Percentiles rank a stretch among this genome's conserved stretches.
phyloP scores from a whole-genome alignment of 2,329 filamentous ascomycete genomes.

The Hypoxylon sp. region DNA sequence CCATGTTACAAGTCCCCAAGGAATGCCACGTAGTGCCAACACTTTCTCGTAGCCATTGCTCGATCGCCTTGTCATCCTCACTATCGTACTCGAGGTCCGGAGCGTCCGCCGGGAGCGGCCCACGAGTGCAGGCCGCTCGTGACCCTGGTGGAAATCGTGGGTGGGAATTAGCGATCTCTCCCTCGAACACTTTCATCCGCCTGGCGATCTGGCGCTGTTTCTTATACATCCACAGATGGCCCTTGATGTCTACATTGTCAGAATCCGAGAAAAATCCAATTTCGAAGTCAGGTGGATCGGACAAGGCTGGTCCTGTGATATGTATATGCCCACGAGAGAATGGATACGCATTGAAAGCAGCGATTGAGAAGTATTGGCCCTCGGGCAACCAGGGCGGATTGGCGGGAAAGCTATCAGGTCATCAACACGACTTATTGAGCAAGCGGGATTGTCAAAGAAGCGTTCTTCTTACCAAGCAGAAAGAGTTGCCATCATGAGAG shows the following conservation, averaged over 20 bases:
- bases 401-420: constrained; percentile 58
- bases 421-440: background rate
- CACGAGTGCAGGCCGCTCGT: constrained; percentile 52
- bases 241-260: constrained; percentile 67
- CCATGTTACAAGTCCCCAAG: constrained; percentile 64
- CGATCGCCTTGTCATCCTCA: constrained; percentile 65
- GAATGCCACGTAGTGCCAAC: constrained; percentile 57
- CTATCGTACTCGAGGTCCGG: constrained; percentile 62
- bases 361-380: constrained; percentile 67
- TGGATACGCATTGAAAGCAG: constrained; percentile 71
- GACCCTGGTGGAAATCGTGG: constrained; percentile 62
- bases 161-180: constrained; percentile 61
- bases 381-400: constrained; percentile 57
- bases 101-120: constrained; percentile 39
- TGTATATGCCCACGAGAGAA: constrained; percentile 74
- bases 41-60: constrained; percentile 57
- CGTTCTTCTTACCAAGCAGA: constrained; percentile 23
- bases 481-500: constrained; percentile 37
- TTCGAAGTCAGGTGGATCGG: constrained; percentile 67
- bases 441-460: constrained; percentile 5
- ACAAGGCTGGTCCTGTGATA: constrained; percentile 63
- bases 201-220: constrained; percentile 71
- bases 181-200: constrained; percentile 65
- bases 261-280: constrained; percentile 69
- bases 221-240: constrained; percentile 75